Evolutionary conservation across 23 red algal genomes (phyloP).

Genomic region (Gracilaria gracilis): DNA sequence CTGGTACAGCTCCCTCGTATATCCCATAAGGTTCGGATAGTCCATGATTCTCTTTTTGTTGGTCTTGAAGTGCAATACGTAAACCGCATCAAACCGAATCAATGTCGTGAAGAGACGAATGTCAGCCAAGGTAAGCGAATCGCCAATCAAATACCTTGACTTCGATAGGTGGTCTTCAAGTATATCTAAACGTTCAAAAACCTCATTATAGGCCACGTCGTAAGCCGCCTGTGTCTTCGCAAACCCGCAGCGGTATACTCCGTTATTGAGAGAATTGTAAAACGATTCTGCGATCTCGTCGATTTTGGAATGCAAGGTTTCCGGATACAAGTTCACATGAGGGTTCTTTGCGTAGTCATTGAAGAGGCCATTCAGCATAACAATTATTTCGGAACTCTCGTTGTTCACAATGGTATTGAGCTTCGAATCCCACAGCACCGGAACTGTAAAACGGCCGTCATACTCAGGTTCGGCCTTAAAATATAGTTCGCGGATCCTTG

Average conservation of each 20-base stretch:
- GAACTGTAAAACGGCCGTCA: conserved; percentile 88
- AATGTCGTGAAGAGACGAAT: conserved; percentile 89
- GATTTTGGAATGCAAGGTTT: conserved; percentile 54
- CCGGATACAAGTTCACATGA: conserved; percentile 76
- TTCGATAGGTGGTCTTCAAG: conserved; percentile 72
- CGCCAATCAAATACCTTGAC: conserved; percentile 66
- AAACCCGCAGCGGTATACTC: conserved; percentile 93
- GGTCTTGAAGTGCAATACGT: conserved; percentile 88
- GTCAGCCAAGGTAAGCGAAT: conserved; percentile 82
- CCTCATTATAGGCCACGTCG: conserved; percentile 68
- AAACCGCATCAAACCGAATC: conserved; percentile 91
- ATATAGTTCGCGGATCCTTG: conserved; percentile 78
- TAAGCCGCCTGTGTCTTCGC: conserved; percentile 91
- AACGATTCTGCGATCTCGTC: conserved; percentile 73
- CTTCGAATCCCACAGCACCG: conserved; percentile 95
- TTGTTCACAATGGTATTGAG: conserved; percentile 89
- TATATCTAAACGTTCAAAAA: conserved; percentile 83
- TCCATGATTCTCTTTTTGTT: conserved; percentile 81
- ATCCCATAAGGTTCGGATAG: conserved; percentile 82
- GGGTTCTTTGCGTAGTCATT: conserved; percentile 84
- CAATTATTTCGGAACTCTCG: conserved; percentile 87
- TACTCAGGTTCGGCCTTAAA: conserved; percentile 85
- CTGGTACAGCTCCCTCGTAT: conserved; percentile 83
- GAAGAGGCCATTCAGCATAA: conserved; percentile 86
- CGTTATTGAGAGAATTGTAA: conserved; percentile 89